phyloP scores from a whole-genome alignment of 371 early-diverging fungal genomes.

The Rhizopus stolonifer region DNA sequence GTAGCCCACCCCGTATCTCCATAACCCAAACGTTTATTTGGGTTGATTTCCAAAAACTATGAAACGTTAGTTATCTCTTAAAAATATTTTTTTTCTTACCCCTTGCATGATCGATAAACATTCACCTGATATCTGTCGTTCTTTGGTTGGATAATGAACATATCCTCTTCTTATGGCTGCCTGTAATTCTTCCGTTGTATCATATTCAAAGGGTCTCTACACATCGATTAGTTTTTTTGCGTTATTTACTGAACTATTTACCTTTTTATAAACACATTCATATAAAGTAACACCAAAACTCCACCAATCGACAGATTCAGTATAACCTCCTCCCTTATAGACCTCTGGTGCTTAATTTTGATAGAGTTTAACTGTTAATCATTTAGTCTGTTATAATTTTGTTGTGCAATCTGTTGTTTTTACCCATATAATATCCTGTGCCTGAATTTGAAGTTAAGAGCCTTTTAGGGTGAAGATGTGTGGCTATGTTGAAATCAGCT shows the following conservation, averaged over 20 bases:
- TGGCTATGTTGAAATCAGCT: conserved; percentile 84
- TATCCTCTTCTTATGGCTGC: conserved; percentile 56
- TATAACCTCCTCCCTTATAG: conserved; percentile 70
- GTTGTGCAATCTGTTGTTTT: background rate
- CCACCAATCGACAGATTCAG: conserved; percentile 89
- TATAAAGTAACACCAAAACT: conserved; percentile 84
- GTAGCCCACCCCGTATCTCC: conserved; percentile 46
- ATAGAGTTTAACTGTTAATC: background rate
- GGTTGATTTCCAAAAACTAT: conserved; percentile 51
- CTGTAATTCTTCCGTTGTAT: conserved; percentile 51
- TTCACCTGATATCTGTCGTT: conserved; percentile 55
- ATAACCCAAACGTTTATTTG: conserved; percentile 51
- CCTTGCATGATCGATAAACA: conserved; percentile 65
- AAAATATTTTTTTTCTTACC: conserved; percentile 24
- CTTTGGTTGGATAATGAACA: conserved; percentile 57
- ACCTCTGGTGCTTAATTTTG: conserved; percentile 73
- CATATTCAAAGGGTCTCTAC: conserved; percentile 63
- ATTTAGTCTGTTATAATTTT: background rate
- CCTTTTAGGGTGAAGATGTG: conserved; percentile 55
- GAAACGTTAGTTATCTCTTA: background rate
- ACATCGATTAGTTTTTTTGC: no score
- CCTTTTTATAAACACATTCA: conserved; percentile 63
- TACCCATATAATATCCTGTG: conserved; percentile 78
- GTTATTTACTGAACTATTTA: conserved; percentile 7
- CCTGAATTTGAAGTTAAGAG: conserved; percentile 76